Evolutionary conservation across 352 stramenopile species (phyloP).

Genomic region (Phytophthora pini): DNA sequence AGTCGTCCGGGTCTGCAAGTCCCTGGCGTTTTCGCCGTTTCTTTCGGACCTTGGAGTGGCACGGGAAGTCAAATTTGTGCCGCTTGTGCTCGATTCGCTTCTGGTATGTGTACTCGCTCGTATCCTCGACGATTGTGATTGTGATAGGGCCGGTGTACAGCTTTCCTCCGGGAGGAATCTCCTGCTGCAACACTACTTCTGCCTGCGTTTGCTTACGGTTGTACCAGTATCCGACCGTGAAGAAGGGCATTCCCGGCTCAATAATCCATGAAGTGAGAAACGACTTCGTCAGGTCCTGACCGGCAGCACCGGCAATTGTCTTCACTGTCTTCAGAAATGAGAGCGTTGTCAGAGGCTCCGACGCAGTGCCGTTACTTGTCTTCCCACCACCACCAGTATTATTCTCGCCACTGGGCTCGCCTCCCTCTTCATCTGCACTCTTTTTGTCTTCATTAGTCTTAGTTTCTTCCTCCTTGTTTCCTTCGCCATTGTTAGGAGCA

Average conservation of each 20-base stretch:
- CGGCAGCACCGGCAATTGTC: slow-evolving; percentile 72
- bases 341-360: slow-evolving; percentile 74
- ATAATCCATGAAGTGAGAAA: slow-evolving; percentile 88
- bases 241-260: slow-evolving; percentile 84
- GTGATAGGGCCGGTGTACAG: slow-evolving; percentile 82
- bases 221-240: slow-evolving; percentile 90
- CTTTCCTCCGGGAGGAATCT: slow-evolving; percentile 80
- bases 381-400: slow-evolving; percentile 31
- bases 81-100: slow-evolving; percentile 86
- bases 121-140: slow-evolving; percentile 89
- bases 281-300: slow-evolving; percentile 81
- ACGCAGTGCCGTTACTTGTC: slow-evolving; percentile 10
- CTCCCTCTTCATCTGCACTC: slow-evolving; percentile 42
- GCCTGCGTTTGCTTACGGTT: slow-evolving; percentile 89
- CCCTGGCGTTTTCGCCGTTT: slow-evolving; percentile 86
- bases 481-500: slow-evolving; percentile 38
- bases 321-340: slow-evolving; percentile 87
- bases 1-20: slow-evolving; percentile 80
- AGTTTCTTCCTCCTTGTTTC: slow-evolving; percentile 45
- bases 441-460: slow-evolving; percentile 36
- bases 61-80: slow-evolving; percentile 89
- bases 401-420: slow-evolving; percentile 25
- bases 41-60: slow-evolving; percentile 88
- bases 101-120: slow-evolving; percentile 81
- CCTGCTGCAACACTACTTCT: slow-evolving; percentile 85